Evolutionary conservation across 371 early-diverging fungal genomes (phyloP), one percentile per base, ranked within the genome.

Genomic region (Rhizopus microsporus): DNA sequence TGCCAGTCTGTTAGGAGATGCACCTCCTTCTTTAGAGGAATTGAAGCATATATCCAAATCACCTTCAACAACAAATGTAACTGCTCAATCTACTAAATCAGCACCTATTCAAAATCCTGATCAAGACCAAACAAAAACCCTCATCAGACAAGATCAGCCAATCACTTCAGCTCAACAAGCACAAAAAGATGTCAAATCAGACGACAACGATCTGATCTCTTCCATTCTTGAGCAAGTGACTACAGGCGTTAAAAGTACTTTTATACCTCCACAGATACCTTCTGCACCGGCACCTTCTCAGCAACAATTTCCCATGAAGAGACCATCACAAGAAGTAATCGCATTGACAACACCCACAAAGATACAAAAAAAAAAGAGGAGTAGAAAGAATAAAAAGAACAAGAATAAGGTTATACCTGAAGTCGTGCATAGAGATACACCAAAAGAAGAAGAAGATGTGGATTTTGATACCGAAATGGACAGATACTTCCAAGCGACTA

Each of bases 221-320:
- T 46, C 46, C 46, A 17, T 46, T 46, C 29, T 46, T 9, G 46
- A 46, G 17, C 46, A 46, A 46, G 46, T 46, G 1, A 46, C 46
- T 7, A 29, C 46, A 3, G 46, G 46, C 5, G 5, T 46, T 5
- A 46, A 46, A 46, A 46, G 30, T 46, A 3, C 42, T n/a, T 42
- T 42, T 13, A 8, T 15, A 42, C 42, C n/a, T 15, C 10, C 42
- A 3, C 42, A 23, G 23, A 23, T 23, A 23, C 23, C 23, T 23
- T 23, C 23, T 23, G 23, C 23, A 23, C 23, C 23, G 2, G 23
- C 23, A 2, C 23, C 23, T 23, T 23, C 23, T 23, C 42, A 42
- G n/a, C 9, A 10, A 42, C 42, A 42, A 15, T 42, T 3, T 13
- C 42, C 0, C 13, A 2, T 15, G 15, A n/a, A 42, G 42, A 2